Evolutionary conservation across 1,284 basidiomycete species (phyloP).

Genomic region (Ceratobasidium sp.): DNA sequence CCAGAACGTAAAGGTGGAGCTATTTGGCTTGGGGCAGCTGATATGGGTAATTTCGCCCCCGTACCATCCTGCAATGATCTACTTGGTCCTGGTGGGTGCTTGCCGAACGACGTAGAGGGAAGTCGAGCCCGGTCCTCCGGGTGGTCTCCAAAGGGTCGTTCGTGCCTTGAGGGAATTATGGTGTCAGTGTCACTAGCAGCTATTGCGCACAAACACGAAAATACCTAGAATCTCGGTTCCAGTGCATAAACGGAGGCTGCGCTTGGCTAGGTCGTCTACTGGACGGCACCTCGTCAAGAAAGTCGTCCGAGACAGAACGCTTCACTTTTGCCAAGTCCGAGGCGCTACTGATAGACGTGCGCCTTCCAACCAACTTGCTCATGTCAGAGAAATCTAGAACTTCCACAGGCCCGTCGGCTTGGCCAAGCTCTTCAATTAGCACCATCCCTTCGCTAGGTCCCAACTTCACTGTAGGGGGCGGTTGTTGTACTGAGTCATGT

Average conservation of each 20-base stretch:
- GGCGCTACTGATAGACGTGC: conserved; percentile 51
- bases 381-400: conserved; percentile 83
- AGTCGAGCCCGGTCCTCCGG: conserved; percentile 28
- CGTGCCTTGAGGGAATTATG: neutral
- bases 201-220: neutral
- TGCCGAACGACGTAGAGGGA: conserved; percentile 6
- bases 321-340: conserved; percentile 54
- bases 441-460: conserved; percentile 12
- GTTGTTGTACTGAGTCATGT: neutral
- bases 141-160: conserved; percentile 2
- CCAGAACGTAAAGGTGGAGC: conserved; percentile 52
- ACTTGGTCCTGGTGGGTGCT: conserved; percentile 9
- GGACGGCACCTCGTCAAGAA: conserved; percentile 57
- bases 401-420: conserved; percentile 71
- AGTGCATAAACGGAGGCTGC: conserved; percentile 13
- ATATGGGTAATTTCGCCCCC: neutral
- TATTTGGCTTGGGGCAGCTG: conserved; percentile 9
- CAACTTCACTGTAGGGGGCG: neutral
- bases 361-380: conserved; percentile 71
- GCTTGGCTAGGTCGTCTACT: conserved; percentile 15
- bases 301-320: conserved; percentile 72
- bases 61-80: neutral
- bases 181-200: neutral
- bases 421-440: conserved; percentile 28
- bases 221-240: conserved; percentile 25